Evolutionary conservation across 192 early-diverging fungal species (phyloP).

Genomic region (Phycomyces nitens): DNA sequence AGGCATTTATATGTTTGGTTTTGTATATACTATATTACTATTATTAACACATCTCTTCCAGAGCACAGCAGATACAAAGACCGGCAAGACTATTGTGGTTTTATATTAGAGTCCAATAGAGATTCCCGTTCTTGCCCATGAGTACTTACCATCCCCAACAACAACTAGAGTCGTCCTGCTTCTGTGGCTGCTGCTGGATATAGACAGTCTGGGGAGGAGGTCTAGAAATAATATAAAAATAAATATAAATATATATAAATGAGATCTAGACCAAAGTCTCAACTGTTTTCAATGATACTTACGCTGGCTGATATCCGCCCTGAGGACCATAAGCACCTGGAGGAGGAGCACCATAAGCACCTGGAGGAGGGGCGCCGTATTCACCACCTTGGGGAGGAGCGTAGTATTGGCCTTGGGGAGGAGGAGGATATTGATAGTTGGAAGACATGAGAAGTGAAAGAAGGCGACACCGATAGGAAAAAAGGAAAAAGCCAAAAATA

Average conservation of each 20-base stretch:
- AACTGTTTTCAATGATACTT: not conserved
- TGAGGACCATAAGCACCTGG: not conserved
- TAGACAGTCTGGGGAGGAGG: conserved; percentile 25
- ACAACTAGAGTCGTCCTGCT: conserved; percentile 2
- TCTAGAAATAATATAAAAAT: too few species aligned
- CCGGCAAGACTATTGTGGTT: conserved; percentile 12
- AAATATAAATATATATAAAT: too few species aligned
- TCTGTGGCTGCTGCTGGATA: conserved; percentile 21
- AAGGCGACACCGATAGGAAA: not conserved
- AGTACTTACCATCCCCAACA: conserved; percentile 28
- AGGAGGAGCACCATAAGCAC: not conserved
- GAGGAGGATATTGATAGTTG: conserved; percentile 3
- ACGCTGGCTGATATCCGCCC: not conserved
- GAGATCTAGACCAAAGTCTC: too few species aligned
- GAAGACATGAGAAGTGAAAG: not conserved
- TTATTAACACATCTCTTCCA: conserved; percentile 14
- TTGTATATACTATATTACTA: too few species aligned
- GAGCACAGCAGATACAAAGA: conserved; percentile 19
- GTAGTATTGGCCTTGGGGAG: conserved; percentile 4
- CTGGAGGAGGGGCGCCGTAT: not conserved
- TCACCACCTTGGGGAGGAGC: conserved; percentile 1
- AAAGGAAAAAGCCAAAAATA: conserved; percentile 3
- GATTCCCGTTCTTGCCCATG: too few species aligned
- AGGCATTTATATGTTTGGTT: too few species aligned
- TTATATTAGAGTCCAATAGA: conserved; percentile 2